These are phyloP conservation scores for Vachellia pachyceras DNA, from an alignment of 306 rosid species.

Conservation along the genomic window DNA sequence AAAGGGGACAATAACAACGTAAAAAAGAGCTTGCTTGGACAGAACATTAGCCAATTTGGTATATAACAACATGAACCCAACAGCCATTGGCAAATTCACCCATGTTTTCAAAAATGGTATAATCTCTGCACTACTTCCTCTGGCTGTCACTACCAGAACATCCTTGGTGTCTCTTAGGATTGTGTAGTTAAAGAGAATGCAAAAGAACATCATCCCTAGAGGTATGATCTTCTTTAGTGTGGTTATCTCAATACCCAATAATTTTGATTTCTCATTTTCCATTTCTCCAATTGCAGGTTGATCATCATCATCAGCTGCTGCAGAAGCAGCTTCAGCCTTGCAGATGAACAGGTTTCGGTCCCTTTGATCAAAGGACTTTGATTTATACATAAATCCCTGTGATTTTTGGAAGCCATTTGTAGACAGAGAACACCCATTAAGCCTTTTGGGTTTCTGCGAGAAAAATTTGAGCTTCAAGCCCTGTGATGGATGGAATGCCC, in stretches of 20 bases:
- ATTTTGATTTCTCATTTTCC: slow-evolving; percentile 55
- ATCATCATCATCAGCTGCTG: slow-evolving; percentile 75
- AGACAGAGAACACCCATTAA: slow-evolving; percentile 58
- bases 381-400: slow-evolving; percentile 45
- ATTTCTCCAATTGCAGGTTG: slow-evolving; percentile 46
- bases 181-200: slow-evolving; percentile 92
- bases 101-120: slow-evolving; percentile 95
- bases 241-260: slow-evolving; percentile 71
- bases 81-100: slow-evolving; percentile 98
- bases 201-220: slow-evolving; percentile 95
- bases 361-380: slow-evolving; percentile 40
- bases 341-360: slow-evolving; percentile 63
- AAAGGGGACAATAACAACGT: slow-evolving; percentile 80
- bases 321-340: slow-evolving; percentile 86
- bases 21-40: slow-evolving; percentile 90
- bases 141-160: slow-evolving; percentile 98
- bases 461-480: slow-evolving; percentile 68
- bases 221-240: slow-evolving; percentile 92
- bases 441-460: slow-evolving; percentile 58
- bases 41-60: slow-evolving; percentile 78
- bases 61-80: slow-evolving; percentile 93
- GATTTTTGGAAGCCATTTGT: slow-evolving; percentile 56
- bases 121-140: slow-evolving; percentile 99
- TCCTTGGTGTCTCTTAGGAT: slow-evolving; percentile 94
- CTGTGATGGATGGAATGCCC: slow-evolving; percentile 52